Evolutionary conservation across 345 rosid species (phyloP).

Genomic region (Linum lewisii): DNA sequence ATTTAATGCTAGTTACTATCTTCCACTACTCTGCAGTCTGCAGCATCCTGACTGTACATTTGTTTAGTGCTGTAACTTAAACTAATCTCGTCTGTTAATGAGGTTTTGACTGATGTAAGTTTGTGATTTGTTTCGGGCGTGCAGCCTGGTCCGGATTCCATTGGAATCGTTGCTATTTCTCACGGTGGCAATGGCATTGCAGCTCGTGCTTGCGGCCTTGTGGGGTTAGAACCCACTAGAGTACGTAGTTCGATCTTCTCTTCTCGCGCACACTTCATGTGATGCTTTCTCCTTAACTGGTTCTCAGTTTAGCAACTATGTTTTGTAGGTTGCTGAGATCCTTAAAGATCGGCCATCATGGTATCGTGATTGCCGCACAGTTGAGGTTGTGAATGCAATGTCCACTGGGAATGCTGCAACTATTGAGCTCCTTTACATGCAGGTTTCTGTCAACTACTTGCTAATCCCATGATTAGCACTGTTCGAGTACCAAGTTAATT

Average conservation of each 20-base stretch:
- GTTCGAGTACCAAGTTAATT: neutral
- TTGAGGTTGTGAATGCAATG: constrained; percentile 57
- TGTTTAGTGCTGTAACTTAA: neutral
- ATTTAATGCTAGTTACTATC: too few relatives aligned
- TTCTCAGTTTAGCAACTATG: constrained; percentile 5
- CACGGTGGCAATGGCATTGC: constrained; percentile 94
- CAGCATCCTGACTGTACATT: neutral
- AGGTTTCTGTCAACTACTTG: constrained; percentile 30
- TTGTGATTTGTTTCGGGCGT: constrained; percentile 4
- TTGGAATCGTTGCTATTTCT: constrained; percentile 97
- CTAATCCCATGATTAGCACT: neutral
- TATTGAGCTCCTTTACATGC: constrained; percentile 79
- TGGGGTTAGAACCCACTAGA: constrained; percentile 97
- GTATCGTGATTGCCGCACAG: constrained; percentile 89
- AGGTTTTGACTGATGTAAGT: too few relatives aligned
- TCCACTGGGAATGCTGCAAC: constrained; percentile 84
- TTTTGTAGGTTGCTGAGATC: constrained; percentile 65
- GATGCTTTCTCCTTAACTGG: neutral
- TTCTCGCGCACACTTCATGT: neutral
- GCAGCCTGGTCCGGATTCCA: constrained; percentile 99
- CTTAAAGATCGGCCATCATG: constrained; percentile 96
- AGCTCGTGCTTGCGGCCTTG: constrained; percentile 99
- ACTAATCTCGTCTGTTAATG: too few relatives aligned
- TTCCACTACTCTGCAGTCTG: neutral
- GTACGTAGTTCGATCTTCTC: constrained; percentile 20